These are phyloP conservation scores for Coemansia sp. DNA, from an alignment of 192 early-diverging fungal genomes.

Conservation along the genomic window DNA sequence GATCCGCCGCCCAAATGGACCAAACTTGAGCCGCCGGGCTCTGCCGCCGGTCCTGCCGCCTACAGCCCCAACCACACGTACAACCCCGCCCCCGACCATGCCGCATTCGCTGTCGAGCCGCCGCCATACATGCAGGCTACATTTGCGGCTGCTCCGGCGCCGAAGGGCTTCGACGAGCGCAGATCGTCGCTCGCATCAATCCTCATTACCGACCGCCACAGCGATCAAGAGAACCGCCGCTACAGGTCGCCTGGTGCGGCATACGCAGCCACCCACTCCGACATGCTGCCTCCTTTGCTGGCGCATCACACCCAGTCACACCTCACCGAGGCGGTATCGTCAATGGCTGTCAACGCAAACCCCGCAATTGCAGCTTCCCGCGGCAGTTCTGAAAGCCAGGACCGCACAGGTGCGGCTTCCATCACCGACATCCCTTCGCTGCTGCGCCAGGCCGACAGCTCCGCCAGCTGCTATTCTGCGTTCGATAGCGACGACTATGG, in stretches of 20 bases:
- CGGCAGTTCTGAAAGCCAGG: background rate
- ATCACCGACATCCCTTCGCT: constrained; percentile 35
- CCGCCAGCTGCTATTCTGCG: constrained; percentile 10
- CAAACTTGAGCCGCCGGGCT: background rate
- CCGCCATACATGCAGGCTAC: background rate
- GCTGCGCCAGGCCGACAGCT: constrained; percentile 38
- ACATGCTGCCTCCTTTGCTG: background rate
- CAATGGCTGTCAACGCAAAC: background rate
- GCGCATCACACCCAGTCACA: background rate
- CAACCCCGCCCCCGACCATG: background rate
- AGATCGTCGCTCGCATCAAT: constrained; percentile 25
- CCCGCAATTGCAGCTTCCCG: background rate
- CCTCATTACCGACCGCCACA: constrained; percentile 4
- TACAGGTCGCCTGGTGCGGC: constrained; percentile 9
- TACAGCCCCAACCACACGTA: background rate
- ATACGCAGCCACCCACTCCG: constrained; percentile 15
- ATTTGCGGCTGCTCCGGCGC: background rate
- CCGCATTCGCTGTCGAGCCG: background rate
- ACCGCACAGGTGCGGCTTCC: background rate
- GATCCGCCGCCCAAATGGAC: constrained; percentile 2
- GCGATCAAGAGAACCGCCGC: background rate
- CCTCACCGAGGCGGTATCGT: constrained; percentile 5
- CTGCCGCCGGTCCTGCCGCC: background rate
- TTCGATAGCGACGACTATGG: constrained; percentile 5
- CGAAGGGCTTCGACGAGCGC: background rate